Evolutionary conservation across 345 rosid genomes (phyloP).

Genomic region (Salix udensis): DNA sequence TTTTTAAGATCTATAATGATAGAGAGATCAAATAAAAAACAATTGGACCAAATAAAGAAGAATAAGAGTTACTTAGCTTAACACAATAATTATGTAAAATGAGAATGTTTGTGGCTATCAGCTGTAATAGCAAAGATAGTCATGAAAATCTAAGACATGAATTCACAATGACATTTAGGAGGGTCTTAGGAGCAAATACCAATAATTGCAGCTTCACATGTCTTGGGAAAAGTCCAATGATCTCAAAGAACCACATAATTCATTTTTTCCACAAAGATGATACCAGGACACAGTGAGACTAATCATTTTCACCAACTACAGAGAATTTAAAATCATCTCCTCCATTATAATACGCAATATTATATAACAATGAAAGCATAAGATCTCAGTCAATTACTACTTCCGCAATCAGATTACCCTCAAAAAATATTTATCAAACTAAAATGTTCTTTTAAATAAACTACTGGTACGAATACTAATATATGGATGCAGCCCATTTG

Average conservation of each 20-base stretch:
- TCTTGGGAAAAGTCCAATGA: neutral
- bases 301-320: neutral
- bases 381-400: neutral
- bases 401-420: neutral
- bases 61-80: neutral
- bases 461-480: neutral
- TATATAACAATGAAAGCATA: neutral
- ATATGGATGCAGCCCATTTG: neutral
- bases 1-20: neutral
- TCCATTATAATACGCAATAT: neutral
- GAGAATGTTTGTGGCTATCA: neutral
- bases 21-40: neutral
- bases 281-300: neutral
- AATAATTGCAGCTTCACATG: neutral
- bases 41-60: neutral
- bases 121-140: neutral
- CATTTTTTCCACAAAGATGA: neutral
- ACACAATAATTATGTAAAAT: neutral
- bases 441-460: neutral
- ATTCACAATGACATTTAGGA: neutral
- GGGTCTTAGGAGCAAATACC: neutral
- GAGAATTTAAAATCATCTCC: neutral
- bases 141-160: neutral
- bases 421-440: neutral
- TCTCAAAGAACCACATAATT: neutral